These are phyloP conservation scores for Rhizophagus sp. DNA, from an alignment of 192 early-diverging fungal species.

Conservation along the genomic window DNA sequence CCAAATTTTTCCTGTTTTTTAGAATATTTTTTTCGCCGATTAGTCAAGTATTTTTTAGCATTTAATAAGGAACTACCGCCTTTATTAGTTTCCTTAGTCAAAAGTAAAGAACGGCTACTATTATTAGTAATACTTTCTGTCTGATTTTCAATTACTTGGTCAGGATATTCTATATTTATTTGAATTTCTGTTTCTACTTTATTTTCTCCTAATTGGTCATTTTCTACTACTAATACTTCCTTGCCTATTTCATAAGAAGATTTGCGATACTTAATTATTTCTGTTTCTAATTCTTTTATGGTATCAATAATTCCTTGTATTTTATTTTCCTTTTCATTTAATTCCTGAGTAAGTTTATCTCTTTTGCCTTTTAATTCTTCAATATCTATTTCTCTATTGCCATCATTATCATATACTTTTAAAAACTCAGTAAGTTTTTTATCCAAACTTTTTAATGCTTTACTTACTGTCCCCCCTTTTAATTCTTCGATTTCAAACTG, in stretches of 20 bases:
- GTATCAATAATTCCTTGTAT: not conserved
- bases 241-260: not conserved
- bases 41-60: too few relatives aligned
- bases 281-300: slow-evolving; percentile 11
- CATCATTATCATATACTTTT: slow-evolving; percentile 6
- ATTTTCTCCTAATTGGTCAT: not conserved
- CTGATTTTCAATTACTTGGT: too few relatives aligned
- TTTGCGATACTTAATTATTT: not conserved
- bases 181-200: not conserved
- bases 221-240: not conserved
- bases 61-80: too few relatives aligned
- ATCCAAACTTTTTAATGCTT: not conserved
- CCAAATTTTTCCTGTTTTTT: too few relatives aligned
- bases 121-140: too few relatives aligned
- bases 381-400: not conserved
- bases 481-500: not conserved
- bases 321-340: slow-evolving; percentile 4
- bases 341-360: not conserved
- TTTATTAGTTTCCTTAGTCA: too few relatives aligned
- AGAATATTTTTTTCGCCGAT: too few relatives aligned
- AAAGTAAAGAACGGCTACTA: too few relatives aligned
- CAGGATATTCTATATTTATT: too few relatives aligned
- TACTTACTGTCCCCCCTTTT: not conserved
- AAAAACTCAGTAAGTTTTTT: slow-evolving; percentile 6
- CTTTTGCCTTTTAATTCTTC: not conserved